Percentiles rank a stretch among this genome's conserved stretches.
phyloP scores from a whole-genome alignment of 2,329 filamentous ascomycete genomes.

The Fusarium mangiferae region DNA sequence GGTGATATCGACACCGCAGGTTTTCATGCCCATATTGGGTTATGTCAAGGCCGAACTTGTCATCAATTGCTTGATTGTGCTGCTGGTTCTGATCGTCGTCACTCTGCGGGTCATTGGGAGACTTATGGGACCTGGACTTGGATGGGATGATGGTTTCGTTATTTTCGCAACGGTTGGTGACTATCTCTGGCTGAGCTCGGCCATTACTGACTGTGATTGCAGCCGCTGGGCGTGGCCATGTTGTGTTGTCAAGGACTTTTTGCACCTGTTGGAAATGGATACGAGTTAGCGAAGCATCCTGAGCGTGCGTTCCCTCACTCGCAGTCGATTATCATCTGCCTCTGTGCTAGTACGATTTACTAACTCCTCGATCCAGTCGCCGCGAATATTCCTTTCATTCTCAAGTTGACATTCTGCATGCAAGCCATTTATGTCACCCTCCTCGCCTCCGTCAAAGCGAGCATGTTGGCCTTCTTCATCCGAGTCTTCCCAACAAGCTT shows the following conservation, averaged over 20 bases:
- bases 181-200: no score
- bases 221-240: constrained; percentile 44
- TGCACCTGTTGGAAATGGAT: constrained; percentile 42
- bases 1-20: constrained; percentile 27
- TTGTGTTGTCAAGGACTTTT: constrained; percentile 44
- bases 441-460: constrained; percentile 42
- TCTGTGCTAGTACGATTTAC: not conserved
- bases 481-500: constrained; percentile 42
- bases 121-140: constrained; percentile 47
- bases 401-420: constrained; percentile 44
- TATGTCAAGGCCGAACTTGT: constrained; percentile 45
- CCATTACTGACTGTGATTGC: constrained; percentile 5
- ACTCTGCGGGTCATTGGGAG: constrained; percentile 43
- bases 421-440: constrained; percentile 41
- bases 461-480: constrained; percentile 45
- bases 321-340: not conserved
- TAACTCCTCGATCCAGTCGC: constrained; percentile 6
- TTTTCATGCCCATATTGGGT: constrained; percentile 29
- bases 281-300: constrained; percentile 21
- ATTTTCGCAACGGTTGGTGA: constrained; percentile 41
- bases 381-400: constrained; percentile 42
- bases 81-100: constrained; percentile 44
- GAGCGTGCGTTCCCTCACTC: constrained; percentile 27
- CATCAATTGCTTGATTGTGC: constrained; percentile 47
- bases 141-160: constrained; percentile 48